Evolutionary conservation across 495 filamentous ascomycete species (phyloP).

Genomic region (Penicillium robsamsonii): DNA sequence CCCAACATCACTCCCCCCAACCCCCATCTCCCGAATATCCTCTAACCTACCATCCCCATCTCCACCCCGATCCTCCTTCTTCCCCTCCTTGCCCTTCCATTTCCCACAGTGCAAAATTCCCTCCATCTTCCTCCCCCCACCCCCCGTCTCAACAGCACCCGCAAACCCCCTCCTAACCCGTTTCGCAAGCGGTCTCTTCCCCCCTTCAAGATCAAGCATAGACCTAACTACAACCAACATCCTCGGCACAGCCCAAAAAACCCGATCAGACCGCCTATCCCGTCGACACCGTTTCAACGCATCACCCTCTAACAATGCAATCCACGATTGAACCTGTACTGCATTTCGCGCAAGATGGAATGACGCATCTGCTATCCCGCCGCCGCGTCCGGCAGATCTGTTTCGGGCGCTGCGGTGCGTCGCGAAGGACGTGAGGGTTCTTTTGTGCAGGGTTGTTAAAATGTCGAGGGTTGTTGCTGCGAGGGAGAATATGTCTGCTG

Average conservation of each 20-base stretch:
- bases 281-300: constrained; percentile 51
- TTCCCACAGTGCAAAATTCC: constrained; percentile 15
- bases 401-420: constrained; percentile 72
- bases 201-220: constrained; percentile 44
- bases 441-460: constrained; percentile 76
- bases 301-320: constrained; percentile 63
- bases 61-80: neutral
- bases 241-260: constrained; percentile 38
- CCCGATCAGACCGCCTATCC: constrained; percentile 45
- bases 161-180: constrained; percentile 29
- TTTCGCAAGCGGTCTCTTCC: constrained; percentile 36
- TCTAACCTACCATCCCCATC: neutral
- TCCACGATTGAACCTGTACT: constrained; percentile 75
- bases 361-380: constrained; percentile 70
- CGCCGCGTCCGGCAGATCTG: constrained; percentile 61
- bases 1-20: neutral
- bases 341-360: constrained; percentile 74
- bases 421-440: constrained; percentile 65
- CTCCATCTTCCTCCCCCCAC: neutral
- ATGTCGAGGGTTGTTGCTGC: constrained; percentile 60
- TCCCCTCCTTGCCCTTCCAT: neutral
- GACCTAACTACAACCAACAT: constrained; percentile 44
- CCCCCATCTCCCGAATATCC: neutral
- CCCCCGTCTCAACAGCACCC: constrained; percentile 16
- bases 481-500: constrained; percentile 45